Conservation (phyloP, 345 rosid species). For the Carallia pectinifolia region DNA sequence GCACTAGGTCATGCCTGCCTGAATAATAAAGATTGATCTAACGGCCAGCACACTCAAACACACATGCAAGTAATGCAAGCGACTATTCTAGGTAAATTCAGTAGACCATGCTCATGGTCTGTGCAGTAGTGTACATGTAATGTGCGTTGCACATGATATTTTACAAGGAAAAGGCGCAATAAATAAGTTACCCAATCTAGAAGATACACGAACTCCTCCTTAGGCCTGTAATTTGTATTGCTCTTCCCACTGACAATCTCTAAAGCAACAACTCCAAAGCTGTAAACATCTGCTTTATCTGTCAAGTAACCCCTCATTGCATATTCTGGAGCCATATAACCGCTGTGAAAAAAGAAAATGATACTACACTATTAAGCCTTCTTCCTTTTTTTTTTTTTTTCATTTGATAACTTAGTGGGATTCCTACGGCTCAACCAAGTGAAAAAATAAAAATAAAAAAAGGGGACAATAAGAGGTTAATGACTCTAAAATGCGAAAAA, state of each 20-base stretch:
- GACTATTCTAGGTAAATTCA: background rate
- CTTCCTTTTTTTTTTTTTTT: no score
- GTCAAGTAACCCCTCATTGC: constrained; percentile 99
- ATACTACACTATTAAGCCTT: background rate
- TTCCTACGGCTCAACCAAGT: no score
- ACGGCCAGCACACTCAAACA: no score
- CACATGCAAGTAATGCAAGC: background rate
- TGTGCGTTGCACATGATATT: background rate
- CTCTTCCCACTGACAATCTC: constrained; percentile 94
- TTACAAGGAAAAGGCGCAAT: background rate
- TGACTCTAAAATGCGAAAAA: no score
- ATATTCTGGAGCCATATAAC: constrained; percentile 98
- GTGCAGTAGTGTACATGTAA: background rate
- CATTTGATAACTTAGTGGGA: no score
- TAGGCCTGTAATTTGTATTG: constrained; percentile 93
- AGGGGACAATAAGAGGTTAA: no score
- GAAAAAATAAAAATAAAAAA: no score
- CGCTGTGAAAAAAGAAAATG: constrained; percentile 38
- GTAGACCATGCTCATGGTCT: background rate
- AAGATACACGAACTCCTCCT: constrained; percentile 89
- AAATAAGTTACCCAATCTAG: constrained; percentile 69
- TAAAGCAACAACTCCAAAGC: constrained; percentile 76
- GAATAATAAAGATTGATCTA: no score
- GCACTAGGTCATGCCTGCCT: no score
- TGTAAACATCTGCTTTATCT: constrained; percentile 88